These are phyloP conservation scores for Nidularia pulvinata DNA, from an alignment of 768 basidiomycete species.

Conservation along the genomic window DNA sequence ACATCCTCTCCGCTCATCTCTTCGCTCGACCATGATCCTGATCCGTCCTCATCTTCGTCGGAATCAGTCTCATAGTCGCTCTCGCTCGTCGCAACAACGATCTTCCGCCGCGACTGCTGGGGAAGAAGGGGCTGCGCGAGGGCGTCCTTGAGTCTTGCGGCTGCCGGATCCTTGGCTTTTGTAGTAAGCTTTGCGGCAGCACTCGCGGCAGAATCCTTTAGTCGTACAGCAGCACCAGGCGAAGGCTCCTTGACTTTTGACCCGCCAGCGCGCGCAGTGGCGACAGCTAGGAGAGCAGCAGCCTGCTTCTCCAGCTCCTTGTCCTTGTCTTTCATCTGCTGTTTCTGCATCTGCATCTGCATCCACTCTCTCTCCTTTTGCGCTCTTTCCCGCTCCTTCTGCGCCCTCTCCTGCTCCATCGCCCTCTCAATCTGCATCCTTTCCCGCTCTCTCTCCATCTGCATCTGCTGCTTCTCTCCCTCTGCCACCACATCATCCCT, in stretches of 20 bases:
- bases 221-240: background rate
- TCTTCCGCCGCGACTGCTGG: constrained; percentile 33
- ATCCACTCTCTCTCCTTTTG: constrained; percentile 2
- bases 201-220: background rate
- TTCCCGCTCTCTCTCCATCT: constrained; percentile 1
- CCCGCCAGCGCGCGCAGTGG: background rate
- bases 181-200: no score
- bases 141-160: constrained; percentile 15
- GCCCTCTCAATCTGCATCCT: constrained; percentile 3
- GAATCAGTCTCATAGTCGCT: constrained; percentile 51
- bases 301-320: background rate
- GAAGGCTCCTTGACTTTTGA: background rate
- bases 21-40: constrained; percentile 54
- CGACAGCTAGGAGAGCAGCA: background rate
- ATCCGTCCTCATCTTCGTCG: constrained; percentile 43
- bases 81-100: constrained; percentile 55
- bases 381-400: background rate
- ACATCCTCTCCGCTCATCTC: constrained; percentile 37
- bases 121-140: constrained; percentile 22
- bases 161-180: background rate
- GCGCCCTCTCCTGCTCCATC: constrained; percentile 5
- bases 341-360: background rate
- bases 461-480: background rate
- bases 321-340: background rate
- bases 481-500: constrained; percentile 3